Base-by-base conservation (phyloP, 495 filamentous ascomycete genomes). In the Recurvomyces mirabilis region DNA sequence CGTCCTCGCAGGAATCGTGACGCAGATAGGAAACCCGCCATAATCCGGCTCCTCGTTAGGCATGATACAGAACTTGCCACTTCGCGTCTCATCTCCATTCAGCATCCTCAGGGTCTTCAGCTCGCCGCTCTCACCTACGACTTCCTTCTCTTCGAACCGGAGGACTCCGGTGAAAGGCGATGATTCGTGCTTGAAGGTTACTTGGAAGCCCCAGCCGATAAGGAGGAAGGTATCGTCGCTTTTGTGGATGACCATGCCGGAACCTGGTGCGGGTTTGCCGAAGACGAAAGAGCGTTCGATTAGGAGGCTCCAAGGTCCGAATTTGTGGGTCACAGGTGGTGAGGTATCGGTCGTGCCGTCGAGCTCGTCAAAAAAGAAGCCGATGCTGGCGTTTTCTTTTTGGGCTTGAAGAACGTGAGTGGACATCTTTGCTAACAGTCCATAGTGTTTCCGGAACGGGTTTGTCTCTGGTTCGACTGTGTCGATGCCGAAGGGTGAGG, bases 11-110 rank as follows among this genome's bases (percentile, higher is more conserved):
- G 68, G 69, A 24, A 72, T 65, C 4, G 66, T 71, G 10, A 72
- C 62, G 38, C 59, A 57, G 29, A 70, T 72, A n/a, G 64, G 65
- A 37, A 68, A 67, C 1, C 61, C 64, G n/a, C 70, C 70, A 58
- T 72, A 71, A 43, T 72, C 66, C 5, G 69, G 67, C 40, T 68
- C 53, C 33, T 70, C 68, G 46, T 61, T 65, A 4, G 68, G 70
- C 70, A 74, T 73, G 37, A 70, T 70, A 15, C 43, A 55, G 25
- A 58, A 63, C 29, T 49, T 54, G 2, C 69, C 68, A 56, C 68
- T 66, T 12, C 64, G 40, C 2, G 68, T 71, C 64, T 75, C 69
- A 52, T 72, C 70, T 0, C 71, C 68, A 48, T 70, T 69, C 25
- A 72, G 43, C 24, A 50, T 46, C n/a, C 66, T 58, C 48, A 61